These are phyloP conservation scores for Gillenia trifoliata DNA, from an alignment of 306 rosid species.

Conservation along the genomic window DNA sequence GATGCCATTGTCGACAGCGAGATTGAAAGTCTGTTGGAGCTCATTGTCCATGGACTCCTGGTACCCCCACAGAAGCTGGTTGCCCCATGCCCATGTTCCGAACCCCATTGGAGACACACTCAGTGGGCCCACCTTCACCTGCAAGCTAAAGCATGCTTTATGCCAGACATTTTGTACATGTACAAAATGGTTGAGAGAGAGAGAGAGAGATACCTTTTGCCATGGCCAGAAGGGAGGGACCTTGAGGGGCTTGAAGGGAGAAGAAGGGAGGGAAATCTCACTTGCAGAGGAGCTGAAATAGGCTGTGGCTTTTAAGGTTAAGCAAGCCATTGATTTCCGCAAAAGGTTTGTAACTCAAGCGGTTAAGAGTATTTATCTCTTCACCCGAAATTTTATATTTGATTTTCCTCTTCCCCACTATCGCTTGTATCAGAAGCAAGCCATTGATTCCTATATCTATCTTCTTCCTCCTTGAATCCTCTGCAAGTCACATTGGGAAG, in stretches of 20 bases:
- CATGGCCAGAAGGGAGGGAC: constrained; percentile 70
- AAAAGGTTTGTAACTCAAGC: no score
- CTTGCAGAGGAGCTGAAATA: constrained; percentile 33
- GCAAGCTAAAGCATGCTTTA: background rate
- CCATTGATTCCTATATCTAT: constrained; percentile 27
- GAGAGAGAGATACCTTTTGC: constrained; percentile 43
- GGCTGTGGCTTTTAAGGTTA: constrained; percentile 24
- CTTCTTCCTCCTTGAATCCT: background rate
- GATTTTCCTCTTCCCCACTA: no score
- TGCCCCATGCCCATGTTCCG: constrained; percentile 99
- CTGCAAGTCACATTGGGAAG: background rate
- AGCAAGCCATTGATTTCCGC: constrained; percentile 41
- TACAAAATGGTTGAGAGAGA: background rate
- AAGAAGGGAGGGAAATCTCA: constrained; percentile 38
- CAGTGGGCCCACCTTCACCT: constrained; percentile 85
- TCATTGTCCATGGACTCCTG: constrained; percentile 77
- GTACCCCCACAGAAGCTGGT: constrained; percentile 89
- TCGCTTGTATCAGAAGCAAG: constrained; percentile 14
- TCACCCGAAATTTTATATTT: no score
- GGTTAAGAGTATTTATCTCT: no score
- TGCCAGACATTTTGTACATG: background rate
- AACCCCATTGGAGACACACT: constrained; percentile 92
- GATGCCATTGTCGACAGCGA: constrained; percentile 71
- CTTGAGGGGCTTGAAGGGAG: constrained; percentile 49
- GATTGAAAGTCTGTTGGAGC: constrained; percentile 69